phyloP scores from a whole-genome alignment of 148 eudicot species.

The Drosera capensis region DNA sequence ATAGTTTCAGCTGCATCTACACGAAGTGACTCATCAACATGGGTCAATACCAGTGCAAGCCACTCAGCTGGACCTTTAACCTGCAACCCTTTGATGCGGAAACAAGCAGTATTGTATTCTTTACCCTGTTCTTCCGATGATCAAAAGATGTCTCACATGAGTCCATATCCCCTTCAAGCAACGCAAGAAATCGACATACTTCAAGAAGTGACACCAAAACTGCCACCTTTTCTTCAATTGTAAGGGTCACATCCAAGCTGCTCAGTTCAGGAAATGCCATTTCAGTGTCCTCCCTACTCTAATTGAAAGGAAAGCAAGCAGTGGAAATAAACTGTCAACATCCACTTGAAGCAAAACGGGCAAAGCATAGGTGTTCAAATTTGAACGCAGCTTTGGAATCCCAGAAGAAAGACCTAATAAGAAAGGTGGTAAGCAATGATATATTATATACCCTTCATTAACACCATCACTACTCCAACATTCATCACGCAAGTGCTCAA shows the following conservation, averaged over 20 bases:
- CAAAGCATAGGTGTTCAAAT: constrained; percentile 84
- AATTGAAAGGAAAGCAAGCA: constrained; percentile 56
- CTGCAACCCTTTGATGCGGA: constrained; percentile 51
- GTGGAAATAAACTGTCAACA: constrained; percentile 69
- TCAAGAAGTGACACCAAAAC: constrained; percentile 81
- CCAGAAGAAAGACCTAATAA: constrained; percentile 82
- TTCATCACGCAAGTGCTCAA: constrained; percentile 81
- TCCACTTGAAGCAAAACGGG: constrained; percentile 78
- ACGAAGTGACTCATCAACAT: constrained; percentile 85
- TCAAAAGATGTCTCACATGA: constrained; percentile 24
- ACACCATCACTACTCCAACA: constrained; percentile 81
- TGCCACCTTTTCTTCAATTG: constrained; percentile 73
- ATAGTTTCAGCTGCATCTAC: constrained; percentile 88
- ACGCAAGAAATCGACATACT: constrained; percentile 81
- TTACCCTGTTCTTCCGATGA: constrained; percentile 14
- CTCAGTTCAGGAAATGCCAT: constrained; percentile 24
- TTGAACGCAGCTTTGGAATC: constrained; percentile 65
- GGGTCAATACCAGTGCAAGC: constrained; percentile 76
- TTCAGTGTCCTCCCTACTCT: constrained; percentile 30
- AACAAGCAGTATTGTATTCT: constrained; percentile 30
- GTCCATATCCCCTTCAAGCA: constrained; percentile 89
- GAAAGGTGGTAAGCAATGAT: constrained; percentile 63
- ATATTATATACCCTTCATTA: constrained; percentile 56
- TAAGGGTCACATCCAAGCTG: constrained; percentile 21
- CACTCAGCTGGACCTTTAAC: constrained; percentile 59